Conservation (phyloP, 2,329 filamentous ascomycete genomes). For the Lachnellula occidentalis region DNA sequence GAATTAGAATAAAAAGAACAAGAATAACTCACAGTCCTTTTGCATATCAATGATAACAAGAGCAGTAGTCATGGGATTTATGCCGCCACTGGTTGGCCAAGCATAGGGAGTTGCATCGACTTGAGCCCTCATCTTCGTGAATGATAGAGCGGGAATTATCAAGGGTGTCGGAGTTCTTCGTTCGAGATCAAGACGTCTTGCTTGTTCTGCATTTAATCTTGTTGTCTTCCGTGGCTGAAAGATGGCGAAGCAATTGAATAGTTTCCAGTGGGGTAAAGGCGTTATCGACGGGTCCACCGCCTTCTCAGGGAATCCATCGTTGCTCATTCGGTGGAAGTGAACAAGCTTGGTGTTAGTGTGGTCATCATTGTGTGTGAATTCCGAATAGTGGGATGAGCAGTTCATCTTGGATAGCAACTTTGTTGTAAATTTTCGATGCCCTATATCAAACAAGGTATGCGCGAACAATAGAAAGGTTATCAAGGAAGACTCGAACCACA, state of each 20-base stretch:
- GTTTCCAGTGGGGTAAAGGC: background rate
- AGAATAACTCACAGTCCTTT: conserved; percentile 39
- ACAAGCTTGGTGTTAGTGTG: conserved; percentile 3
- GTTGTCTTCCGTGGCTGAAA: background rate
- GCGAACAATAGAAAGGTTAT: background rate
- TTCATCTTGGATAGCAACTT: background rate
- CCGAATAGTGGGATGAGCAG: background rate
- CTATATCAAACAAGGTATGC: background rate
- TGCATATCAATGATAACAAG: conserved; percentile 52
- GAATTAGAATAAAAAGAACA: background rate
- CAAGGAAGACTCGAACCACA: background rate
- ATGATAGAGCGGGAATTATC: background rate
- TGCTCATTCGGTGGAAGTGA: conserved; percentile 1
- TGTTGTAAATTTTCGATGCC: background rate
- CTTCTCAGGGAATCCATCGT: background rate
- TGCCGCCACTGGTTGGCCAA: conserved; percentile 36
- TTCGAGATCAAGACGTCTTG: background rate
- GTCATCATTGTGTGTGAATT: background rate
- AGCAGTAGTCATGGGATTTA: conserved; percentile 40
- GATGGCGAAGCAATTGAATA: background rate
- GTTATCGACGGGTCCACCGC: background rate
- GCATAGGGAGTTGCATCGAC: conserved; percentile 32
- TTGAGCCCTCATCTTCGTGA: conserved; percentile 6
- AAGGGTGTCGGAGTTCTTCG: background rate
- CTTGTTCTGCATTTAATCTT: background rate